Evolutionary conservation across 768 basidiomycete genomes (phyloP).

Genomic region (Russula sp.): DNA sequence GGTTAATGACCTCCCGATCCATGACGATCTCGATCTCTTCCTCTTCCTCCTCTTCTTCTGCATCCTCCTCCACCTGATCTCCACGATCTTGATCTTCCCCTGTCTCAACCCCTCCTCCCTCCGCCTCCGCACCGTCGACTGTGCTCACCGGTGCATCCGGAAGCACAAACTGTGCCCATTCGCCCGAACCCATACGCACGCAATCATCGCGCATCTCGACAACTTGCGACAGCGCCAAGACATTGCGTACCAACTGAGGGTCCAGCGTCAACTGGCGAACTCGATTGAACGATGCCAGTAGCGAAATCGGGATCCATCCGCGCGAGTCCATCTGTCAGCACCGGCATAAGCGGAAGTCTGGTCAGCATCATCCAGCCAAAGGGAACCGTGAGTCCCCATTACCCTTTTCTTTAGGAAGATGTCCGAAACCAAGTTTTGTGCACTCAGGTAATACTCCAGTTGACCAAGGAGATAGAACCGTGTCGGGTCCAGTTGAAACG

Average conservation of each 20-base stretch:
- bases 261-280: conserved; percentile 59
- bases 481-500: conserved; percentile 58
- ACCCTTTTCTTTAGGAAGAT: conserved; percentile 74
- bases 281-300: conserved; percentile 86
- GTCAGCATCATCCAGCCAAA: conserved; percentile 4
- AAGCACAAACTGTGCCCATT: conserved; percentile 55
- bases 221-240: conserved; percentile 54
- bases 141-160: conserved; percentile 52
- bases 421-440: conserved; percentile 86
- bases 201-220: conserved; percentile 64
- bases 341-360: not conserved
- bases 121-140: conserved; percentile 27
- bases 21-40: conserved; percentile 73
- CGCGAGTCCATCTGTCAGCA: conserved; percentile 71
- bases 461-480: conserved; percentile 69
- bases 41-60: conserved; percentile 59
- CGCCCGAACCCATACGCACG: conserved; percentile 55
- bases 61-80: conserved; percentile 30
- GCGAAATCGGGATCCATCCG: conserved; percentile 78
- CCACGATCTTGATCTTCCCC: conserved; percentile 2
- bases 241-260: conserved; percentile 55
- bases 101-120: not conserved
- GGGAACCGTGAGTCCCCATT: not conserved
- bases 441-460: conserved; percentile 87
- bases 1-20: conserved; percentile 35